Evolutionary conservation across 805 yeast species (phyloP).

Genomic region (Jamesozyma piceae): DNA sequence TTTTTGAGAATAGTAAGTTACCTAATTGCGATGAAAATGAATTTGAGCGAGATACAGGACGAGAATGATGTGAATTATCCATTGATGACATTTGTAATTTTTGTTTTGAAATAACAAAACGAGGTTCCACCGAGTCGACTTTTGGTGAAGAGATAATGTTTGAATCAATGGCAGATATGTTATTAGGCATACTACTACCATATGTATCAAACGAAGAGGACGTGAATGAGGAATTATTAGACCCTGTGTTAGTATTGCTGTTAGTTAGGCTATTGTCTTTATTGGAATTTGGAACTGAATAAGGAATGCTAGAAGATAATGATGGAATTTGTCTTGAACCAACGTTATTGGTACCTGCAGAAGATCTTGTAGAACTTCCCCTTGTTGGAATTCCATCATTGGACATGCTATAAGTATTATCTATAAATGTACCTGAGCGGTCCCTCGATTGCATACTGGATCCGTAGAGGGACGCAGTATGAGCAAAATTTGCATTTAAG

Average conservation of each 20-base stretch:
- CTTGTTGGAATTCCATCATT: slow-evolving; percentile 26
- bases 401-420: slow-evolving; percentile 4
- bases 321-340: slow-evolving; percentile 29
- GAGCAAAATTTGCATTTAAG: slow-evolving; percentile 29
- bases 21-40: slow-evolving; percentile 30
- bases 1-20: slow-evolving; percentile 28
- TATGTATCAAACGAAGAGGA: slow-evolving; percentile 29
- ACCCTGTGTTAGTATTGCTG: slow-evolving; percentile 6
- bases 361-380: slow-evolving; percentile 8
- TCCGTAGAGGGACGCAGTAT: slow-evolving; percentile 27
- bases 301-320: slow-evolving; percentile 56
- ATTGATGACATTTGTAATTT: slow-evolving; percentile 32
- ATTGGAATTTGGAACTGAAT: slow-evolving; percentile 61
- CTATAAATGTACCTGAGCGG: slow-evolving; percentile 19
- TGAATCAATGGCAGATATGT: slow-evolving; percentile 38
- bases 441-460: slow-evolving; percentile 14
- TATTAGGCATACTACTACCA: slow-evolving; percentile 33
- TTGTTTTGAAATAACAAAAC: slow-evolving; percentile 77
- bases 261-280: slow-evolving; percentile 15
- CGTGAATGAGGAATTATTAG: slow-evolving; percentile 26
- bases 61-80: slow-evolving; percentile 17
- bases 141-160: slow-evolving; percentile 65
- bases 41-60: slow-evolving; percentile 25
- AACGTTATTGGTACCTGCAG: slow-evolving; percentile 7
- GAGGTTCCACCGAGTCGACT: slow-evolving; percentile 66